Evolutionary conservation across 768 basidiomycete genomes (phyloP), one percentile per base, ranked within the genome.

Genomic region (Collybiopsis luxurians): DNA sequence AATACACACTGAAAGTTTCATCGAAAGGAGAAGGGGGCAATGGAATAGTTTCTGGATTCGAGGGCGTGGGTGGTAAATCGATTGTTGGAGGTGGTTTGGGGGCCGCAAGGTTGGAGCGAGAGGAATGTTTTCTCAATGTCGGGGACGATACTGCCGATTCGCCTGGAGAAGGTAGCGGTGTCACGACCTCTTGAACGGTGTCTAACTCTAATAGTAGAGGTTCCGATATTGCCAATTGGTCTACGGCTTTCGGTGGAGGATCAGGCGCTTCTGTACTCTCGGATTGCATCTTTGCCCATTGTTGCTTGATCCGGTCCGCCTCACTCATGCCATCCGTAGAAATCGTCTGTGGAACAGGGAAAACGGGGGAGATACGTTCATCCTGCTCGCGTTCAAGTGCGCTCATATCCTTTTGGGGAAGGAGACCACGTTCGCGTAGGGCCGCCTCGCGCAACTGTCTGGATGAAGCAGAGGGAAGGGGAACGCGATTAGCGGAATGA

Each of bases 341-440:
- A n/a, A 49, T 61, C 13, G 48, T 39, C 7, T 59, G 52, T 4
- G 49, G 60, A 4, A 58, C 47, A 4, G 65, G 46, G 21, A 43
- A 43, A 17, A 77, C 61, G n/a, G 75, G 62, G 4, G 76, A 76
- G 9, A 80, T 72, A 1, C 64, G 64, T 7, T 34, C 64, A 66
- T 75, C 73, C 42, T 66, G 70, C 57, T 74, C 67, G 44, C 52
- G 71, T 60, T 75, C 79, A 65, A 68, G 73, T 24, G 64, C 71
- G 68, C 68, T 79, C 51, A 77, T 74, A 67, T 69, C 76, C 61
- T 68, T 79, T 9, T 79, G 77, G 23, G 86, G 84, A 2, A 81
- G 71, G 38, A 87, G 71, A 0, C 85, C 85, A 30, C 84, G 78
- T 61, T 79, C 84, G 12, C 85, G 78, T 21, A 87, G 74, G 1